Percentiles rank a stretch among this genome's conserved stretches.
phyloP scores from a whole-genome alignment of 176 grass and related monocot species.

The Echinochloa phyllopogon region DNA sequence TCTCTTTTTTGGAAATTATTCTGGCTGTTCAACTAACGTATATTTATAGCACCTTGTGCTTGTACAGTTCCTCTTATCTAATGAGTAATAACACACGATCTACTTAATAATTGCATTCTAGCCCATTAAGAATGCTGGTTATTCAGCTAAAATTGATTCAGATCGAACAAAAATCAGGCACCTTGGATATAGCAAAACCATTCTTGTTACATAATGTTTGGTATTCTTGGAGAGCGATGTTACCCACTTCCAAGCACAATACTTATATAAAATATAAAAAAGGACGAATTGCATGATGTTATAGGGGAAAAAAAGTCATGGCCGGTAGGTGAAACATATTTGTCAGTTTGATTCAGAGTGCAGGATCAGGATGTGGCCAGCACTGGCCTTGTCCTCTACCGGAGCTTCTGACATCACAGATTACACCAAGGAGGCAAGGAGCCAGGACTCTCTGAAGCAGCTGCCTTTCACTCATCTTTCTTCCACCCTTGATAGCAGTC shows the following conservation, averaged over 20 bases:
- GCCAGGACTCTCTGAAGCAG: not conserved
- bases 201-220: not conserved
- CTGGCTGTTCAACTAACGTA: too few relatives aligned
- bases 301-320: not conserved
- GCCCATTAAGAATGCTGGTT: not conserved
- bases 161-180: not conserved
- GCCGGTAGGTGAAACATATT: not conserved
- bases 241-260: not conserved
- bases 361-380: not conserved
- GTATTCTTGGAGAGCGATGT: not conserved
- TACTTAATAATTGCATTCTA: not conserved
- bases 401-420: slow-evolving; percentile 33
- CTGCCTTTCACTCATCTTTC: slow-evolving; percentile 5
- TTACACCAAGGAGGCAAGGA: not conserved
- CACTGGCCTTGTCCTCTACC: slow-evolving; percentile 30
- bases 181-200: not conserved
- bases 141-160: not conserved
- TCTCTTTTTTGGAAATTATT: too few relatives aligned
- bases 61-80: not conserved
- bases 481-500: not conserved
- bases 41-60: not conserved
- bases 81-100: not conserved
- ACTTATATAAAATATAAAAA: not conserved
- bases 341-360: not conserved
- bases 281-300: not conserved